Conservation (phyloP, 2,329 filamentous ascomycete genomes). For the Knoxdaviesia capensis region DNA sequence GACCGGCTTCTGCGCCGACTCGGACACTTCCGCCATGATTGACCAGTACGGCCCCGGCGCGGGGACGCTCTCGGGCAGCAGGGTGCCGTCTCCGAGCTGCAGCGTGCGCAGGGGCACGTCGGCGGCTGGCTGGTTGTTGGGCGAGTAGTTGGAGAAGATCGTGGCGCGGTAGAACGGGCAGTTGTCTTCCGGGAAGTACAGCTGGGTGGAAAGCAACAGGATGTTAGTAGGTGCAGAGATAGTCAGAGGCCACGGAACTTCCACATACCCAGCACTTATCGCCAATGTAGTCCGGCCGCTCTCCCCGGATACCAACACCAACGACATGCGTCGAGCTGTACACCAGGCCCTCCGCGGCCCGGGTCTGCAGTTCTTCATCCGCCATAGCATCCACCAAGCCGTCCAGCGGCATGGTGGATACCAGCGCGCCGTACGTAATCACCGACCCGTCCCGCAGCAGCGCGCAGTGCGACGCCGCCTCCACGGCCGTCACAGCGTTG, state of each 20-base stretch:
- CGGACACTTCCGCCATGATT: conserved; percentile 96
- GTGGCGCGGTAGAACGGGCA: conserved; percentile 98
- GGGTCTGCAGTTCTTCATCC: conserved; percentile 48
- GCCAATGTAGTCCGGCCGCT: conserved; percentile 83
- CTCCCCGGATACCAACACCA: conserved; percentile 82
- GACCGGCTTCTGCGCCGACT: conserved; percentile 89
- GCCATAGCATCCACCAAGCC: conserved; percentile 71
- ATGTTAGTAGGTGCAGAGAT: too few species aligned
- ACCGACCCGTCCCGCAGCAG: conserved; percentile 69
- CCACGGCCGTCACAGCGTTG: conserved; percentile 67
- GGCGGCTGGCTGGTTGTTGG: conserved; percentile 81
- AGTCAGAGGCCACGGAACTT: conserved; percentile 1
- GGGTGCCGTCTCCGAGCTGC: conserved; percentile 69
- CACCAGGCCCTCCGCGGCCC: conserved; percentile 64
- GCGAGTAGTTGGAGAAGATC: conserved; percentile 99
- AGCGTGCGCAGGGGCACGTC: conserved; percentile 72
- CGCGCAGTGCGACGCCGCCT: conserved; percentile 69
- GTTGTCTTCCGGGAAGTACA: conserved; percentile 98
- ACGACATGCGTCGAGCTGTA: conserved; percentile 97
- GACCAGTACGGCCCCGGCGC: conserved; percentile 96
- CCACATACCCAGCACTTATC: conserved; percentile 88
- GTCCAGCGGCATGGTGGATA: conserved; percentile 95
- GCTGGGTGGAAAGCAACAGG: conserved; percentile 20
- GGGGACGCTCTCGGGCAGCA: conserved; percentile 49
- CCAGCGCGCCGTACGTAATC: conserved; percentile 75